Evolutionary conservation across 345 rosid genomes (phyloP).

Genomic region (Angophora floribunda): DNA sequence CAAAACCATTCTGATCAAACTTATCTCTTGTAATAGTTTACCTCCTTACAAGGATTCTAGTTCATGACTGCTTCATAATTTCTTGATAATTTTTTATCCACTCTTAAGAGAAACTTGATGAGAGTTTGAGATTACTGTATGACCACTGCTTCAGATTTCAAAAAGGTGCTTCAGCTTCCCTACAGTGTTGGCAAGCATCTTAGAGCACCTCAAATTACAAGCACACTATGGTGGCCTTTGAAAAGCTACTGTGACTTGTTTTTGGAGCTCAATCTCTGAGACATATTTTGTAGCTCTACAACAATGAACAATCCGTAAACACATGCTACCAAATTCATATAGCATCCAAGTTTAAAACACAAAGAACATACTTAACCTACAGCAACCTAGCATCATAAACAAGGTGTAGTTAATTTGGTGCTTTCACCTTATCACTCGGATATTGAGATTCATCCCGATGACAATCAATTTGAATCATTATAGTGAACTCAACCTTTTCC

Average conservation of each 20-base stretch:
- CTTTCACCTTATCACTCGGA: not conserved
- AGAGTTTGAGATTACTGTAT: not conserved
- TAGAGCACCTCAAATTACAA: not conserved
- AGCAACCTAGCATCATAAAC: not conserved
- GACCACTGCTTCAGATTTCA: not conserved
- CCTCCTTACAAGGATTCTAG: not conserved
- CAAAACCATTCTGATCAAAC: not conserved
- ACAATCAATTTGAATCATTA: not conserved
- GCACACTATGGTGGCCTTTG: not conserved
- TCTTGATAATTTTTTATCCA: not conserved
- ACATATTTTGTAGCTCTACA: not conserved
- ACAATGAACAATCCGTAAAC: not conserved
- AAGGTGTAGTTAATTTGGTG: not conserved
- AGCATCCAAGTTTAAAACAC: not conserved
- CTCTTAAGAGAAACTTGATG: not conserved
- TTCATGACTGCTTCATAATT: not conserved
- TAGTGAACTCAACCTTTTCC: not conserved
- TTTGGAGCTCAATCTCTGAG: not conserved
- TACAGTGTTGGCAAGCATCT: not conserved
- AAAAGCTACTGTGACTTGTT: not conserved
- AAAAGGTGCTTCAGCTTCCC: not conserved
- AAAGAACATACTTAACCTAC: not conserved
- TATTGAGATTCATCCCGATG: not conserved
- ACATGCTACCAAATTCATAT: not conserved
- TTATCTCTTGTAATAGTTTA: not conserved